Conservation (phyloP, 805 yeast genomes). For the Wickerhamiella qilinensis region DNA sequence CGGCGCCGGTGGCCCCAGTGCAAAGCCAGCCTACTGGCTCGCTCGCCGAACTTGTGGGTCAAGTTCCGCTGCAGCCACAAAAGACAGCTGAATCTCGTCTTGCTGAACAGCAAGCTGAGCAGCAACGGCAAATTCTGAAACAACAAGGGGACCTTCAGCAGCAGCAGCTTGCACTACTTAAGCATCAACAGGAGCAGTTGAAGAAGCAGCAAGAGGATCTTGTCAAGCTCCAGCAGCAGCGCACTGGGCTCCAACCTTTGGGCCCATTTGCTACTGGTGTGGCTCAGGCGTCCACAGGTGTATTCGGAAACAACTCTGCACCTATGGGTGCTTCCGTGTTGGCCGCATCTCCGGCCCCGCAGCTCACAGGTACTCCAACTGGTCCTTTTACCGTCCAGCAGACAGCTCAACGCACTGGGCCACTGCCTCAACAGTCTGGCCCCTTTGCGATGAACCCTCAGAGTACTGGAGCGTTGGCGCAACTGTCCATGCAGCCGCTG, state of each 20-base stretch:
- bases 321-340: conserved; percentile 7
- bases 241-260: conserved; percentile 14
- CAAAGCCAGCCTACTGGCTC: conserved; percentile 24
- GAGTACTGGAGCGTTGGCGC: too few species aligned
- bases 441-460: conserved; percentile 16
- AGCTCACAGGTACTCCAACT: neutral
- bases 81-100: conserved; percentile 13
- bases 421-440: conserved; percentile 12
- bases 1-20: conserved; percentile 1
- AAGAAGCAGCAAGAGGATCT: conserved; percentile 16
- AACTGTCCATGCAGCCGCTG: conserved; percentile 6
- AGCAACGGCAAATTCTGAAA: conserved; percentile 19
- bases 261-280: conserved; percentile 27
- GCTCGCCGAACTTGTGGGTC: conserved; percentile 18
- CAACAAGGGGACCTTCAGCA: conserved; percentile 20
- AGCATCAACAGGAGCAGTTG: conserved; percentile 17
- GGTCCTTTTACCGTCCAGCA: conserved; percentile 14
- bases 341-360: conserved; percentile 4
- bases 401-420: conserved; percentile 23
- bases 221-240: conserved; percentile 20
- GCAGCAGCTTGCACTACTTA: conserved; percentile 16
- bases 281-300: conserved; percentile 29
- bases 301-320: conserved; percentile 25
- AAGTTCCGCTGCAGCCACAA: conserved; percentile 15
- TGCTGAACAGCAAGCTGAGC: conserved; percentile 15